Conservation (phyloP, 768 basidiomycete genomes). For the Amanita fuliginea region DNA sequence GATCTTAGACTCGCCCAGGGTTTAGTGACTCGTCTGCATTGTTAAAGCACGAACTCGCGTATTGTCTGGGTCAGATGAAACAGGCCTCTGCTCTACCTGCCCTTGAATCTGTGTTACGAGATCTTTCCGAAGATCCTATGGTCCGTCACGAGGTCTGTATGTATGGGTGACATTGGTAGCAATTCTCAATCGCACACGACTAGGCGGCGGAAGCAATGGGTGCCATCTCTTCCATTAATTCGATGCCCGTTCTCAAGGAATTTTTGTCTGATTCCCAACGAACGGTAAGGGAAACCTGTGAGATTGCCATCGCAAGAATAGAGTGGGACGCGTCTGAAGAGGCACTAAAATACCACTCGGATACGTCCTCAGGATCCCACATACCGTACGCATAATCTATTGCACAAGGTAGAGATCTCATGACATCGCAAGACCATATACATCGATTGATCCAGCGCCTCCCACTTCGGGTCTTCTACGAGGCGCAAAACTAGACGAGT, state of each 20-base stretch:
- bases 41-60: constrained; percentile 95
- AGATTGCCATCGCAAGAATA: constrained; percentile 93
- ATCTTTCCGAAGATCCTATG: constrained; percentile 79
- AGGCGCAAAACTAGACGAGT: constrained; percentile 39
- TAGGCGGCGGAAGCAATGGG: constrained; percentile 99
- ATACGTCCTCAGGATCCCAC: constrained; percentile 16
- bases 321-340: constrained; percentile 83
- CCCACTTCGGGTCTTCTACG: constrained; percentile 54
- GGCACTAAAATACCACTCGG: constrained; percentile 34
- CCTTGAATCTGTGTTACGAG: constrained; percentile 65
- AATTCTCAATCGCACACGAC: constrained; percentile 8
- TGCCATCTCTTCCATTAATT: constrained; percentile 65
- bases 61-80: constrained; percentile 91
- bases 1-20: constrained; percentile 31
- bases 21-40: constrained; percentile 82
- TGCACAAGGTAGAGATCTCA: not conserved
- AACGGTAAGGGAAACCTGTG: constrained; percentile 88
- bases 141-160: constrained; percentile 84
- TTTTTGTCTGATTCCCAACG: constrained; percentile 64
- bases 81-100: constrained; percentile 60
- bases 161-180: not conserved
- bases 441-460: constrained; percentile 86
- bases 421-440: constrained; percentile 42
- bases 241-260: constrained; percentile 58
- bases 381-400: constrained; percentile 24